These are phyloP conservation scores for Ensete glaucum DNA, from an alignment of 176 grass and related monocot species.

Conservation along the genomic window DNA sequence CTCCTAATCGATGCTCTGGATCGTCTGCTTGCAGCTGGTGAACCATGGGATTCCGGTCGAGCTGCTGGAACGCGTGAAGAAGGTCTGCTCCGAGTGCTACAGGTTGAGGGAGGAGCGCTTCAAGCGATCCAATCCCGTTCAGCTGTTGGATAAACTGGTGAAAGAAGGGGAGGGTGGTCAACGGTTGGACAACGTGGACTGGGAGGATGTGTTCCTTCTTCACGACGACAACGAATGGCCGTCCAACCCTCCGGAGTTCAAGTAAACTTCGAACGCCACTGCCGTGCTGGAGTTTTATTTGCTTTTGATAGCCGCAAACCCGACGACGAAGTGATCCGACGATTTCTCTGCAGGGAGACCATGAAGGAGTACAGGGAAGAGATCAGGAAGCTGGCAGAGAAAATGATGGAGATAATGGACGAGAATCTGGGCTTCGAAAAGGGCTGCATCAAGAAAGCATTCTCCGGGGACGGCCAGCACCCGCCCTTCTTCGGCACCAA, in stretches of 20 bases:
- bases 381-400: slow-evolving; percentile 55
- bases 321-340: too few relatives aligned
- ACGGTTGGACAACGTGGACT: slow-evolving; percentile 44
- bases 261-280: slow-evolving; percentile 21
- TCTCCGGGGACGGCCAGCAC: slow-evolving; percentile 37
- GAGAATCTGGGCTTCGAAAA: slow-evolving; percentile 53
- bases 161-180: slow-evolving; percentile 8
- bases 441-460: slow-evolving; percentile 43
- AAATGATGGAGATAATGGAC: slow-evolving; percentile 62
- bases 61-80: slow-evolving; percentile 81
- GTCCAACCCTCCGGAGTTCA: slow-evolving; percentile 62
- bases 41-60: slow-evolving; percentile 78
- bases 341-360: slow-evolving; percentile 38
- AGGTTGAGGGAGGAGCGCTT: slow-evolving; percentile 54
- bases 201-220: slow-evolving; percentile 76
- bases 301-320: neutral
- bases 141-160: slow-evolving; percentile 25
- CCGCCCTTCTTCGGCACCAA: slow-evolving; percentile 50
- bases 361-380: slow-evolving; percentile 78
- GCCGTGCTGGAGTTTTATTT: neutral
- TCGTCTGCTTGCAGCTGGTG: slow-evolving; percentile 34
- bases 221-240: slow-evolving; percentile 66
- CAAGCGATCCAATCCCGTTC: slow-evolving; percentile 35
- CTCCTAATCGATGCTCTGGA: too few relatives aligned
- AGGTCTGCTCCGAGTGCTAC: slow-evolving; percentile 63